These are phyloP conservation scores for Amesomyces nigricolor DNA, from an alignment of 2,329 filamentous ascomycete genomes.

Conservation along the genomic window DNA sequence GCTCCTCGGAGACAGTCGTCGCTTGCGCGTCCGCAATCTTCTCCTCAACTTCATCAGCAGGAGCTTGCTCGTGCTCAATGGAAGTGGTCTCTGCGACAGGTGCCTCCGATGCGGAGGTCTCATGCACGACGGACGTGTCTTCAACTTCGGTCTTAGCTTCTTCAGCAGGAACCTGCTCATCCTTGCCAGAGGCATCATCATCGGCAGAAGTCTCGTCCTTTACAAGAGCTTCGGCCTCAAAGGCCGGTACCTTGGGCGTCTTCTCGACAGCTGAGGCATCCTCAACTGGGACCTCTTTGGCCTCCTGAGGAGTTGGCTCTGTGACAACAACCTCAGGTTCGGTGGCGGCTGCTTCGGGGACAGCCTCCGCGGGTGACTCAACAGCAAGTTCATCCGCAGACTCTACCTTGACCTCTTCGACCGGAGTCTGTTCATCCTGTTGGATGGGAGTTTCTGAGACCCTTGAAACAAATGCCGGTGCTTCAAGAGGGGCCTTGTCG, in stretches of 20 bases:
- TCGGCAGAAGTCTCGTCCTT: no score
- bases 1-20: no score
- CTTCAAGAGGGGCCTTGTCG: not conserved
- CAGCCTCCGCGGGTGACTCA: slow-evolving; percentile 2
- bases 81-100: no score
- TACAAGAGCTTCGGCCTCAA: not conserved
- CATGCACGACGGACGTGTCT: no score
- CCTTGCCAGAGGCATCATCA: not conserved
- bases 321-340: not conserved
- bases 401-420: not conserved
- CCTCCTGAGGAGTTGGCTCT: not conserved
- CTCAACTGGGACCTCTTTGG: not conserved
- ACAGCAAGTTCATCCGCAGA: not conserved
- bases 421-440: not conserved
- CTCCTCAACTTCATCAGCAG: not conserved
- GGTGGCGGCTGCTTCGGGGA: not conserved
- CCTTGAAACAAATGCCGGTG: not conserved
- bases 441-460: not conserved
- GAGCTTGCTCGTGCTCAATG: not conserved
- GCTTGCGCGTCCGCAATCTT: no score
- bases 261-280: not conserved
- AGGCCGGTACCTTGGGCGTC: not conserved
- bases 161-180: not conserved
- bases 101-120: no score
- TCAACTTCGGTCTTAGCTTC: not conserved